Conservation (phyloP, 2,329 filamentous ascomycete species). For the Fusarium cyanostomum region DNA sequence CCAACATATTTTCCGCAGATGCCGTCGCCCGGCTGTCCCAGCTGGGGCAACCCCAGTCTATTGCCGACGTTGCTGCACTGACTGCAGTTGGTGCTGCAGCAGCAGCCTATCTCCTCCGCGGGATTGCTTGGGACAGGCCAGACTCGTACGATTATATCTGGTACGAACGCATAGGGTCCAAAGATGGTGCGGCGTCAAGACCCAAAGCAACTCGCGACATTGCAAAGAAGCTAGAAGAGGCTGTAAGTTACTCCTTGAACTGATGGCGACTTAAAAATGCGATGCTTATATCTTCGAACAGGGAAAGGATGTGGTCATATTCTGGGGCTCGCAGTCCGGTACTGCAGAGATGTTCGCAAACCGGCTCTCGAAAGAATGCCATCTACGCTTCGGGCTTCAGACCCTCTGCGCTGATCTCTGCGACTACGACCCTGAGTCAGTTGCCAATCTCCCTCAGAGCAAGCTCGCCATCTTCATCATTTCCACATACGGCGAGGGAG, state of each 20-base stretch:
- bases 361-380: constrained; percentile 87
- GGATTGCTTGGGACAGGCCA: constrained; percentile 57
- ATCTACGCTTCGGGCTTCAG: constrained; percentile 86
- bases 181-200: constrained; percentile 17
- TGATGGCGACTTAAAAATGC: background rate
- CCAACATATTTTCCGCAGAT: constrained; percentile 33
- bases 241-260: constrained; percentile 26
- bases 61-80: constrained; percentile 40
- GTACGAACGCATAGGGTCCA: constrained; percentile 58
- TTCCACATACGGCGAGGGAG: constrained; percentile 53
- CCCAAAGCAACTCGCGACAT: constrained; percentile 57
- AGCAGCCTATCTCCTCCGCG: constrained; percentile 53
- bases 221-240: constrained; percentile 47
- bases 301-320: constrained; percentile 87
- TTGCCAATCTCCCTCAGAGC: constrained; percentile 40
- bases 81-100: constrained; percentile 36
- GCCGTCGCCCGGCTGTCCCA: constrained; percentile 29
- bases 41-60: constrained; percentile 33
- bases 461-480: constrained; percentile 50
- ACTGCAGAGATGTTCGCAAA: constrained; percentile 93
- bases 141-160: constrained; percentile 59
- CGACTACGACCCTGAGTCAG: constrained; percentile 56
- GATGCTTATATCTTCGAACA: constrained; percentile 3
- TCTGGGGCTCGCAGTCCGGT: constrained; percentile 96
- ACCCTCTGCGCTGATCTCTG: constrained; percentile 76